These are phyloP conservation scores for Fusarium pseudoanthophilum DNA, from an alignment of 2,329 filamentous ascomycete genomes.

Conservation along the genomic window DNA sequence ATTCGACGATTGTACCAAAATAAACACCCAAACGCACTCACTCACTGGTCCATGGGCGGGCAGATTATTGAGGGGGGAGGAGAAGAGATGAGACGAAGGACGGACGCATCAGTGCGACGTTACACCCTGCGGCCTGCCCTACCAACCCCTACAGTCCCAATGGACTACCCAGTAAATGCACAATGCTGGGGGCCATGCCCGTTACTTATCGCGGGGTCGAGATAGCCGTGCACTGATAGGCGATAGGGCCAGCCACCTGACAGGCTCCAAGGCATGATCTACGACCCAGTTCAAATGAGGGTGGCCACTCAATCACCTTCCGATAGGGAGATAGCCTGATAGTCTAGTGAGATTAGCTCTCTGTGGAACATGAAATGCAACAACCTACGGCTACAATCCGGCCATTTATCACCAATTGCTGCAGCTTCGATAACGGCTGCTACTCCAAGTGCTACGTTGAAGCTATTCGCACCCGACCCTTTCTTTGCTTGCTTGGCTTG, in stretches of 20 bases:
- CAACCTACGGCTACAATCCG: conserved; percentile 30
- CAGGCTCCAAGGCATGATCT: not conserved
- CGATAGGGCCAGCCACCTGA: conserved; percentile 18
- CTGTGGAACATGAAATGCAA: conserved; percentile 31
- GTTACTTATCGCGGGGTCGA: conserved; percentile 25
- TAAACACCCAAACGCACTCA: not conserved
- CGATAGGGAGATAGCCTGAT: conserved; percentile 17
- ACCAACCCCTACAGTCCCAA: not conserved
- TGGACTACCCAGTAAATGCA: not conserved
- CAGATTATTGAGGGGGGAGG: not conserved
- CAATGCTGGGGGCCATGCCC: not conserved
- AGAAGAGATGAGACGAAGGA: conserved; percentile 11
- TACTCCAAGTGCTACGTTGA: conserved; percentile 22
- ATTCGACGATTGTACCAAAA: conserved; percentile 6
- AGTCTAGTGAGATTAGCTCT: not conserved
- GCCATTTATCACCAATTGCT: conserved; percentile 30
- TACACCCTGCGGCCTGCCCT: not conserved
- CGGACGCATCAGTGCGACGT: conserved; percentile 23
- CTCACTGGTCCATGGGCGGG: not conserved
- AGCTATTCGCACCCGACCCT: conserved; percentile 19
- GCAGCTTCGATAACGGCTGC: conserved; percentile 14
- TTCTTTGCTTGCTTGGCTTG: not conserved
- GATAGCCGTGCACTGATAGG: conserved; percentile 1
- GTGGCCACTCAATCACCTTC: conserved; percentile 12
- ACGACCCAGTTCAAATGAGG: not conserved